Base-by-base conservation (phyloP, 2,329 filamentous ascomycete genomes). In the Beauveria rudraprayagi region DNA sequence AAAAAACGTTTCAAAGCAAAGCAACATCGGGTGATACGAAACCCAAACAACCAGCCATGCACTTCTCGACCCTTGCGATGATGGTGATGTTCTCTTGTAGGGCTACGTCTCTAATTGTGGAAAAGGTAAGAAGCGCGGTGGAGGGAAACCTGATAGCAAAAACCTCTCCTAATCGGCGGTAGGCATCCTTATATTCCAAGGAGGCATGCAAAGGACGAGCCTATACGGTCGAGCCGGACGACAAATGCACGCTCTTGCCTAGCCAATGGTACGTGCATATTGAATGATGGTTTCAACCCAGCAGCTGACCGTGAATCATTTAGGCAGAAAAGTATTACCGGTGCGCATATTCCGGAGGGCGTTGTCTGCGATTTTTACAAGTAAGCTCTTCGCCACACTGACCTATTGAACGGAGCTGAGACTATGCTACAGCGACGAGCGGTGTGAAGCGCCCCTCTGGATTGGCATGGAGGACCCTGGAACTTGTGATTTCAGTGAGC, bases 371-470 rank as follows among this genome's bases (percentile, higher is more conserved):
- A 52, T n/a, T 52, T 52, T 4, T 52, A 52, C 4, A 17, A 1
- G 50, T 40, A 24, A 52, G 50, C 24, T 22, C 5, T 37, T 10
- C 2, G 28, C 17, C 6, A 19, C 30, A 19, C 9, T 40, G 3
- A 22, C 6, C 22, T 16, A 22, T 37, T 6, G n/a, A 52, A 3
- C 14, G 8, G 28, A 24, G 19, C 28, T 52, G 11, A 52, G n/a
- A 73, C 3, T 79, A 77, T 62, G 83, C 0, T 24, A 10, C 50
- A 52, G 50, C n/a, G 50, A 52, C 30, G 4, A 22, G 1, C 16
- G n/a, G 0, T 52, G 50, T 11, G n/a, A 40, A 52, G 19, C 26
- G 14, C 51, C 51, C 3, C 51, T 54, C 14, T 54, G 19, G 51
- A 54, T 54, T 54, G 51, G 51, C 17, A 54, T 54, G 51, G 51